Conservation (phyloP, 768 basidiomycete genomes). For the Terana coerulea region DNA sequence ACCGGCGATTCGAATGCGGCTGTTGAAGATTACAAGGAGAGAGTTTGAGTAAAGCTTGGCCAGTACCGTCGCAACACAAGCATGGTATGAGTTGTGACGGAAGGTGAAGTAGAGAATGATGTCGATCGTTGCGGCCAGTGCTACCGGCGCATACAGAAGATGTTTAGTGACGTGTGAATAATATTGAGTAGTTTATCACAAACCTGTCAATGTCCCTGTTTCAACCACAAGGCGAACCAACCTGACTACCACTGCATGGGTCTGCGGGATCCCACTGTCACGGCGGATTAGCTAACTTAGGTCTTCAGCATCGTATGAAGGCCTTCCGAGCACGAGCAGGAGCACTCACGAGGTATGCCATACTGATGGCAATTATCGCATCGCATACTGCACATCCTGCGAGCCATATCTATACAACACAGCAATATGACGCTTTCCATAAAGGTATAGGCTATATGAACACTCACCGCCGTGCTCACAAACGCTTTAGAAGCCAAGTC, state of each 20-base stretch:
- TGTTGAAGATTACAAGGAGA: background rate
- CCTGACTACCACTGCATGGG: background rate
- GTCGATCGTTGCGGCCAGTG: background rate
- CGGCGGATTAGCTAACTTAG: no score
- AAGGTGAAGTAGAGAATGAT: background rate
- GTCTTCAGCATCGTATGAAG: no score
- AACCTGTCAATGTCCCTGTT: background rate
- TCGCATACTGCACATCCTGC: slow-evolving; percentile 18
- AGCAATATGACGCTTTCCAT: background rate
- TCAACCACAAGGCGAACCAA: background rate
- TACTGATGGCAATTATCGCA: slow-evolving; percentile 22
- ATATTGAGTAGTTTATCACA: no score
- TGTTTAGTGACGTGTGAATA: background rate
- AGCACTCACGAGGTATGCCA: slow-evolving; percentile 23
- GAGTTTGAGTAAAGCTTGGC: slow-evolving; percentile 1
- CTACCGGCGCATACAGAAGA: no score
- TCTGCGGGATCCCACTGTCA: no score
- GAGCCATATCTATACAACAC: slow-evolving; percentile 20
- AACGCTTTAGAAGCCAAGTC: background rate
- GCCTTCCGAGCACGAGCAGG: no score
- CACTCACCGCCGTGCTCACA: background rate
- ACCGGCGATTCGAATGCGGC: background rate
- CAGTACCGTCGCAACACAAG: background rate
- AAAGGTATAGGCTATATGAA: no score
- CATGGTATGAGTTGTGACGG: background rate